These are phyloP conservation scores for Calendula officinalis DNA, from an alignment of 129 eudicot genomes.

Conservation along the genomic window DNA sequence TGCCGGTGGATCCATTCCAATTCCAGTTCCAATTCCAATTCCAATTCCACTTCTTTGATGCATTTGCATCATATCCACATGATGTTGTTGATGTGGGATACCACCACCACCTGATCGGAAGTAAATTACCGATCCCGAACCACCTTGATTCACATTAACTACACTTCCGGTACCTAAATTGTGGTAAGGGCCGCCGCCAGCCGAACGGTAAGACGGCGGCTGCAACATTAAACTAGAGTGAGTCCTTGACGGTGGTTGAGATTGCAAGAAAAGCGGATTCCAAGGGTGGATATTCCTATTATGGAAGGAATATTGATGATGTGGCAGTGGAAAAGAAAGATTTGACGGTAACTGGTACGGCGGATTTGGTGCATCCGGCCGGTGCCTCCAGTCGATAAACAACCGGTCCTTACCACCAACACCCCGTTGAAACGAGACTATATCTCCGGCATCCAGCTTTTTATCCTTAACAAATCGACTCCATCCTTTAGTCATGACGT, in stretches of 20 bases:
- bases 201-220: constrained; percentile 20
- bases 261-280: constrained; percentile 50
- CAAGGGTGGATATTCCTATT: constrained; percentile 43
- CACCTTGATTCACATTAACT: constrained; percentile 41
- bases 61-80: constrained; percentile 38
- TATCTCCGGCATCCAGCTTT: constrained; percentile 86
- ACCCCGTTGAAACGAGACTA: constrained; percentile 82
- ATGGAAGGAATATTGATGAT: constrained; percentile 35
- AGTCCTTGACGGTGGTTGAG: constrained; percentile 26
- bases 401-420: constrained; percentile 69
- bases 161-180: constrained; percentile 33
- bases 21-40: constrained; percentile 15
- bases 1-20: constrained; percentile 22
- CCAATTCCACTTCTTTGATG: constrained; percentile 33
- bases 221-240: constrained; percentile 34
- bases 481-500: constrained; percentile 99
- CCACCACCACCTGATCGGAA: constrained; percentile 39
- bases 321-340: constrained; percentile 28
- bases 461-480: constrained; percentile 90
- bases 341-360: constrained; percentile 32
- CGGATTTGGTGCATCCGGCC: constrained; percentile 54
- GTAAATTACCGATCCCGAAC: constrained; percentile 59
- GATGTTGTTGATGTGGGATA: constrained; percentile 37
- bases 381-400: constrained; percentile 93
- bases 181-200: constrained; percentile 19